phyloP scores from a whole-genome alignment of 495 filamentous ascomycete species.

The Staphylotrichum tortipilum region DNA sequence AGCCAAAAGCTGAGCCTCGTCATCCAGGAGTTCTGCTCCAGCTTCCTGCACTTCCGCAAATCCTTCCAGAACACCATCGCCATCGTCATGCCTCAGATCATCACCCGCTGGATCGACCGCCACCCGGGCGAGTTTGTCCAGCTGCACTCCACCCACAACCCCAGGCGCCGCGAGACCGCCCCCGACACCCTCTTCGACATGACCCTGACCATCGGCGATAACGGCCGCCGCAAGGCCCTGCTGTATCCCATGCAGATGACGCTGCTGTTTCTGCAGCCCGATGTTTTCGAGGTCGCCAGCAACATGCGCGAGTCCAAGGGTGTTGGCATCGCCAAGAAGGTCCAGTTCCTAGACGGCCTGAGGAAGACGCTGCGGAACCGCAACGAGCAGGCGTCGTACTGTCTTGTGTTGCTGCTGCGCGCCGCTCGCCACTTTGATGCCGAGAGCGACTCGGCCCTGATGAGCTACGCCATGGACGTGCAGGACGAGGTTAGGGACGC shows the following conservation, averaged over 20 bases:
- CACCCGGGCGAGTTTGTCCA: conserved; percentile 54
- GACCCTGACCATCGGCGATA: conserved; percentile 48
- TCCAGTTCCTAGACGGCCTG: conserved; percentile 51
- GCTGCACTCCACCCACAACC: conserved; percentile 42
- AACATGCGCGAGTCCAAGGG: conserved; percentile 52
- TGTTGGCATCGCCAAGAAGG: conserved; percentile 51
- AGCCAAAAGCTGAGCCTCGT: conserved; percentile 48
- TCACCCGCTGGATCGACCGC: conserved; percentile 54
- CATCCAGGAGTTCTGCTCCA: conserved; percentile 54
- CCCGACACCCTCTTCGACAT: conserved; percentile 59
- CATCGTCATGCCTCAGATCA: conserved; percentile 47
- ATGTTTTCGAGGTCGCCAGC: conserved; percentile 56
- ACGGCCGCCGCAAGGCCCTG: conserved; percentile 41
- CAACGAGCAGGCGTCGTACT: conserved; percentile 54
- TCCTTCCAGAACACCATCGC: conserved; percentile 53
- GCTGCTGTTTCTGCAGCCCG: conserved; percentile 51
- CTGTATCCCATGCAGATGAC: conserved; percentile 54
- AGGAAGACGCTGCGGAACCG: conserved; percentile 49
- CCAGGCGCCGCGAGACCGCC: conserved; percentile 49
- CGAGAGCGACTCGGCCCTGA: conserved; percentile 50
- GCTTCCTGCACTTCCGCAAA: conserved; percentile 54
- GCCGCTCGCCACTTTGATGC: conserved; percentile 51
- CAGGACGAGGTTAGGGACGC: conserved; percentile 57
- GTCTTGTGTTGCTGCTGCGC: conserved; percentile 49
- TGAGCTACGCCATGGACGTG: conserved; percentile 57